Base-by-base conservation (phyloP, 192 early-diverging fungal species). In the Helicostylum pulchrum region DNA sequence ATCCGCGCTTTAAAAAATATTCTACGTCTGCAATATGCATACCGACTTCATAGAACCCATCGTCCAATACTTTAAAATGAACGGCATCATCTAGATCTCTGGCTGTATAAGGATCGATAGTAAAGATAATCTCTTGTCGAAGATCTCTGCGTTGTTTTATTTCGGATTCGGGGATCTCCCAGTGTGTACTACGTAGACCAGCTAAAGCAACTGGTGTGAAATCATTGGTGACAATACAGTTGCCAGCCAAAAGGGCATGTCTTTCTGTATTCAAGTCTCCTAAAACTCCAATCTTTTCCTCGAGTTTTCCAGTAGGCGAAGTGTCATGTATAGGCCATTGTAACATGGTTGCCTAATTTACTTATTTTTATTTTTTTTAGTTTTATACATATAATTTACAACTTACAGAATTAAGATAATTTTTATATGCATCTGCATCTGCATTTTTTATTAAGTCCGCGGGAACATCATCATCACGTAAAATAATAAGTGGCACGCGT, bases 21-120 rank as follows among this genome's bases (percentile, higher is more conserved):
- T 89, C 87, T 5, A 98, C 96, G 75, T 99, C 97, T 21, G 97
- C 94, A 78, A 99, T 98, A 70, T 97, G 84, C 0, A 84, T 81
- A 57, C 84, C 84, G 52, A 94, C 82, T 76, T 94, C 90, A 57
- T 74, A 89, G 3, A 53, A 82, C 9, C 84, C 89, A 65, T 90
- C 83, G 4, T 75, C 80, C 9, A 85, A 53, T 5, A 56, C 65
- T 34, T 74, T 78, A 54, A 84, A 75, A 9, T 86, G 88, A 19
- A 94, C 73, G 2, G 93, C 92, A 74, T 94, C 93, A 67, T 94
- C 93, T 42, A 94, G 67, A 76, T 94, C 71, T 57, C 87, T 87
- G 12, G 93, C 89, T 0, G 90, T 90, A 1, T 64, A 59, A 4
- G 97, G 97, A 71, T 99, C 97, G 59, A 99, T 92, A 8, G 91